Evolutionary conservation across 345 rosid genomes (phyloP), one percentile per base, ranked within the genome.

Genomic region (Noccaea bulbosa): DNA sequence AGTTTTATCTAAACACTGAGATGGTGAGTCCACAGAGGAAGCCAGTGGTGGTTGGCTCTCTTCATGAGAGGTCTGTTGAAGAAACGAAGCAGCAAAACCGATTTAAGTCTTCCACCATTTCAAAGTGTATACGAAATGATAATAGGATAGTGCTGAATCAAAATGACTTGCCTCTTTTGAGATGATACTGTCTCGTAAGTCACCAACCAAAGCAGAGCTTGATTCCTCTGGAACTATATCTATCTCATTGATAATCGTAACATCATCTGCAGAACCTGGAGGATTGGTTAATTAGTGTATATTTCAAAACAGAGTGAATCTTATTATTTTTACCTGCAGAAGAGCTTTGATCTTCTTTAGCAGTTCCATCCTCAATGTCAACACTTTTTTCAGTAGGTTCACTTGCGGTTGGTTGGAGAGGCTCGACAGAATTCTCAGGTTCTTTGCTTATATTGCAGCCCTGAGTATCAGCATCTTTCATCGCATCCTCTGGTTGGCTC

Each of bases 1-100:
- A 71, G 71, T 79, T 70, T 74, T 81, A 68, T 54, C 67, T n/a
- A 79, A 63, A 75, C 83, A 82, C 52, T 73, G 50, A 34, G 92
- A 60, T 15, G 84, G 81, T 75, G 93, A 83, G 47, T 22, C 71
- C 30, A 22, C 75, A 54, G 70, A 63, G 71, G 79, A 55, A 48
- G 75, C 11, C 40, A 38, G 12, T 54, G 75, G 35, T 56, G 62
- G 61, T 56, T 63, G 71, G 41, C 40, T 76, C 55, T 76, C 79
- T 70, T 57, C 79, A 41, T 56, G 41, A 52, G 67, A 64, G 35
- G 49, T 35, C 79, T 76, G 67, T 64, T 50, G 11, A 35, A 75
- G 50, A 54, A 38, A 52, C 0, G 5, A 62, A 77, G 34, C 24
- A 6, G 8, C 16, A 69, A 62, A 61, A 38, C 41, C 9, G 8